Evolutionary conservation across 306 rosid genomes (phyloP).

Genomic region (Cucumis melo): DNA sequence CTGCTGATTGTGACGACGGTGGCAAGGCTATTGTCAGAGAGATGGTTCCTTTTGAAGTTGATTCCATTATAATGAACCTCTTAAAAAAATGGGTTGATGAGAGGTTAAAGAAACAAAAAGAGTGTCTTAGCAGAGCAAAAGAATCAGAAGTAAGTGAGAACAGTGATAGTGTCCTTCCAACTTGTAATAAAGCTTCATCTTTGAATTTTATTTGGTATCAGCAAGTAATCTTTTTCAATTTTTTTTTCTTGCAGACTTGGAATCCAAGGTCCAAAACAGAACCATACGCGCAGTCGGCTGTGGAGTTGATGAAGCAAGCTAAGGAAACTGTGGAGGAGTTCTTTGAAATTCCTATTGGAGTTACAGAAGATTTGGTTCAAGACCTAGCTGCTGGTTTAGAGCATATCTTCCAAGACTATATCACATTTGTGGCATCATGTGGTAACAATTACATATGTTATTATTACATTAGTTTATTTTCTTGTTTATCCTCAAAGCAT

Average conservation of each 20-base stretch:
- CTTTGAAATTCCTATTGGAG: conserved; percentile 65
- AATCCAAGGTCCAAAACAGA: conserved; percentile 88
- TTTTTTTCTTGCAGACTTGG: conserved; percentile 54
- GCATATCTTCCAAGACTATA: conserved; percentile 45
- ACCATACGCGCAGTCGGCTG: conserved; percentile 63
- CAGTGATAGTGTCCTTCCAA: neutral
- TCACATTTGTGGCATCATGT: conserved; percentile 62
- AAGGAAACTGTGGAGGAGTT: conserved; percentile 47
- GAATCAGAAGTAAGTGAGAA: conserved; percentile 60
- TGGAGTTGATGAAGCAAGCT: conserved; percentile 42
- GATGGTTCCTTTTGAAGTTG: conserved; percentile 89
- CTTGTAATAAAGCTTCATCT: neutral
- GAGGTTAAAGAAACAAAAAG: conserved; percentile 35
- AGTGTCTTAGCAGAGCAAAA: conserved; percentile 40
- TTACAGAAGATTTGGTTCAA: conserved; percentile 53
- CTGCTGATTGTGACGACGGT: conserved; percentile 53
- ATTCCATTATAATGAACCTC: conserved; percentile 50
- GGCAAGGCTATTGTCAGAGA: conserved; percentile 50
- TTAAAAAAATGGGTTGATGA: conserved; percentile 60
- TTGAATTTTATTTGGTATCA: neutral
- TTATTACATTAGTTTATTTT: neutral
- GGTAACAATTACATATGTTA: conserved; percentile 25
- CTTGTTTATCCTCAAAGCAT: neutral
- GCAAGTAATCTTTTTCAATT: neutral
- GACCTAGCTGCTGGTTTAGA: conserved; percentile 75